phyloP scores from a whole-genome alignment of 2,329 filamentous ascomycete species.

The Fusarium phyllophilum region DNA sequence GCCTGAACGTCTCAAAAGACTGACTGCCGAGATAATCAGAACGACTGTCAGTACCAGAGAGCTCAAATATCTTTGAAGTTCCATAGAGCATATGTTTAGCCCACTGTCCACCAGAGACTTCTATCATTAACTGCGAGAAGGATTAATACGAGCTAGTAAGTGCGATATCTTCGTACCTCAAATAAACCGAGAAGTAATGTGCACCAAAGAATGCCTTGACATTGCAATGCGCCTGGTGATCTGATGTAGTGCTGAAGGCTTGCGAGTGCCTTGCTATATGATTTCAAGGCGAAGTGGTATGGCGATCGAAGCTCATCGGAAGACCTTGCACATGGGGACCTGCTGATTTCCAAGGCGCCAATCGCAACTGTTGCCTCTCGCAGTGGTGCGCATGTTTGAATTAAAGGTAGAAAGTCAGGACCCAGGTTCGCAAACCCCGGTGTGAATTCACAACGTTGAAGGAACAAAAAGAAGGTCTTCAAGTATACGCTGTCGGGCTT shows the following conservation, averaged over 20 bases:
- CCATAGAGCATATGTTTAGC: constrained; percentile 44
- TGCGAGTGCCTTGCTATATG: constrained; percentile 35
- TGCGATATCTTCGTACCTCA: constrained; percentile 28
- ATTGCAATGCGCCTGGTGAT: neutral
- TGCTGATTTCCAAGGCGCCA: constrained; percentile 42
- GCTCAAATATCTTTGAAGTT: constrained; percentile 37
- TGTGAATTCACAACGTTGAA: constrained; percentile 37
- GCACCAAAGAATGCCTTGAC: constrained; percentile 38
- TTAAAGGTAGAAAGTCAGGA: constrained; percentile 27
- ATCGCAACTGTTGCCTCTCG: constrained; percentile 36
- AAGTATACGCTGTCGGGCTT: constrained; percentile 1
- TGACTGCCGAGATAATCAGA: neutral
- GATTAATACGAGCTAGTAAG: neutral
- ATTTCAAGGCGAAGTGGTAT: constrained; percentile 14
- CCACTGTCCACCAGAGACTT: constrained; percentile 41
- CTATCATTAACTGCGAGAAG: constrained; percentile 37
- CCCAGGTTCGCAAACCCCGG: constrained; percentile 1
- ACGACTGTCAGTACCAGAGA: neutral
- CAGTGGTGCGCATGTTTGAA: constrained; percentile 26
- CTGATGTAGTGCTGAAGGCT: constrained; percentile 19
- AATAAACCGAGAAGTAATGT: constrained; percentile 44
- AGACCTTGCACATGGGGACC: constrained; percentile 2
- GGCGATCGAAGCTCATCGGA: neutral
- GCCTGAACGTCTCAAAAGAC: constrained; percentile 35
- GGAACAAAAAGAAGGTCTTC: constrained; percentile 28